Evolutionary conservation across 768 basidiomycete genomes (phyloP).

Genomic region (Podaxis carcinomalis): DNA sequence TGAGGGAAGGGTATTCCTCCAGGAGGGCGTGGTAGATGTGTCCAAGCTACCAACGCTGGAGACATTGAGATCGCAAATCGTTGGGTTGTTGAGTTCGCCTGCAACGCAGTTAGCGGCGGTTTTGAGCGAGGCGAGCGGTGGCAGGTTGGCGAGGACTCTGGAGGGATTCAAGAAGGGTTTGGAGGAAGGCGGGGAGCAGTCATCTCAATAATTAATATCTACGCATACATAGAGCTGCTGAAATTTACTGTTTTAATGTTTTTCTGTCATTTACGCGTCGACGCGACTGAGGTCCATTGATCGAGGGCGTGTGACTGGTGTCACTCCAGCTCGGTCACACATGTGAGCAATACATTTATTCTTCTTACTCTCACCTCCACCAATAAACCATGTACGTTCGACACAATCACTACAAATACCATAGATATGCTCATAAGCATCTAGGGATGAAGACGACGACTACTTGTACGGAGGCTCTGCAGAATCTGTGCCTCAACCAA

Average conservation of each 20-base stretch:
- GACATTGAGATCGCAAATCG: slow-evolving; percentile 74
- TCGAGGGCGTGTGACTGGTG: slow-evolving; percentile 2
- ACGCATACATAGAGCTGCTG: background rate
- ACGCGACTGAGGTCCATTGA: background rate
- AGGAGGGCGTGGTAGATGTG: slow-evolving; percentile 54
- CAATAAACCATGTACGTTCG: slow-evolving; percentile 7
- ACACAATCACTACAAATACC: background rate
- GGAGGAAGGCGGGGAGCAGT: slow-evolving; percentile 36
- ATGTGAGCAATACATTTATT: background rate
- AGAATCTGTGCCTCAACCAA: slow-evolving; percentile 18
- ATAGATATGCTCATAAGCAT: slow-evolving; percentile 2
- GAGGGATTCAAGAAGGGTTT: slow-evolving; percentile 70
- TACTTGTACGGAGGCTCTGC: slow-evolving; percentile 66
- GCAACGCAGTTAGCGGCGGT: slow-evolving; percentile 64
- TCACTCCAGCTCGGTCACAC: slow-evolving; percentile 1
- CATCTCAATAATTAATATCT: slow-evolving; percentile 5
- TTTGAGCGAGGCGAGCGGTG: slow-evolving; percentile 54
- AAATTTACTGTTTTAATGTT: background rate
- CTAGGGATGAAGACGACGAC: slow-evolving; percentile 78
- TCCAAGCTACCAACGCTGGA: slow-evolving; percentile 76
- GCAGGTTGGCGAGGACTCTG: slow-evolving; percentile 65
- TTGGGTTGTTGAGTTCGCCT: slow-evolving; percentile 77
- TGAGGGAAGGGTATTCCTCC: slow-evolving; percentile 68
- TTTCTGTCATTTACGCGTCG: slow-evolving; percentile 1
- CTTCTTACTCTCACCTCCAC: background rate